Evolutionary conservation across 345 rosid species (phyloP).

Genomic region (Euphorbia pulcherrima): DNA sequence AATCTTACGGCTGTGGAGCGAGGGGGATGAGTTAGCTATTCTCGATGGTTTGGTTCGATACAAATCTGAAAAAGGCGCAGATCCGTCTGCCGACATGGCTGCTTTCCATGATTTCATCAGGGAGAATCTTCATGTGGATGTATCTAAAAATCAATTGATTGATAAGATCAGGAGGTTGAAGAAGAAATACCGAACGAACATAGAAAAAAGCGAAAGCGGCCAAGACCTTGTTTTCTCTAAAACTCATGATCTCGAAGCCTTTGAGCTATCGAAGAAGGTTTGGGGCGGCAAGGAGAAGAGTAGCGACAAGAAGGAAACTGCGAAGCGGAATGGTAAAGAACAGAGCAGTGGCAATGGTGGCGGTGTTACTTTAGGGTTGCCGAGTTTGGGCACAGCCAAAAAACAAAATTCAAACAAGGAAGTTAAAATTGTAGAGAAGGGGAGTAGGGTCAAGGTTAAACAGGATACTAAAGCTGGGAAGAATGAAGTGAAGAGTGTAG

Average conservation of each 20-base stretch:
- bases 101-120: constrained; percentile 33
- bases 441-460: background rate
- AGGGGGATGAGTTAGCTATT: constrained; percentile 40
- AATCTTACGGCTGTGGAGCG: constrained; percentile 41
- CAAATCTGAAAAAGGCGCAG: constrained; percentile 29
- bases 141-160: constrained; percentile 32
- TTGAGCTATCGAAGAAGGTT: constrained; percentile 27
- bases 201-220: constrained; percentile 27
- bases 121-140: constrained; percentile 33
- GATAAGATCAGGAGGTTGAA: constrained; percentile 47
- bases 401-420: background rate
- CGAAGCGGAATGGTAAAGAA: background rate
- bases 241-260: constrained; percentile 36
- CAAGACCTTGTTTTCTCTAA: constrained; percentile 25
- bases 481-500: background rate
- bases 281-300: constrained; percentile 28
- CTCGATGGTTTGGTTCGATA: constrained; percentile 39
- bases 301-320: background rate
- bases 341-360: background rate
- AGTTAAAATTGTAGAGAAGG: background rate
- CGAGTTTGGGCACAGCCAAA: background rate
- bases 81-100: constrained; percentile 28
- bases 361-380: constrained; percentile 9
- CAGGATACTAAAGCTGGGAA: background rate
- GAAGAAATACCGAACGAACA: constrained; percentile 32